phyloP scores from a whole-genome alignment of 495 filamentous ascomycete genomes.

The Entonaema liquescens region DNA sequence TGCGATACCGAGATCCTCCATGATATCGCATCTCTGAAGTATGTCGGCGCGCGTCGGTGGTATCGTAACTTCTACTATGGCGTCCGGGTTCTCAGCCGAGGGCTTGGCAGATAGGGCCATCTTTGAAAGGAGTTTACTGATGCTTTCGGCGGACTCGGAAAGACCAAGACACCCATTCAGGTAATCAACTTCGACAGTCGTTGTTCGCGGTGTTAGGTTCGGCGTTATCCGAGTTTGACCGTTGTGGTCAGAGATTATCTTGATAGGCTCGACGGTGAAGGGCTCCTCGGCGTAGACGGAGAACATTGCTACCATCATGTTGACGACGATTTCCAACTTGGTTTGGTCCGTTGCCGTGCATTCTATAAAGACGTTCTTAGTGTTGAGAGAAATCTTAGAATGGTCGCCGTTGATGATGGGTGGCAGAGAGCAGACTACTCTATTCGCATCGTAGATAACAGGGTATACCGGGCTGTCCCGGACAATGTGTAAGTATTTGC shows the following conservation, averaged over 20 bases:
- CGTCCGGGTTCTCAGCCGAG: conserved; percentile 66
- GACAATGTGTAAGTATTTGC: conserved; percentile 87
- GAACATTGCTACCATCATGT: conserved; percentile 97
- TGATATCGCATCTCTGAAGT: conserved; percentile 95
- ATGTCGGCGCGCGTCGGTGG: conserved; percentile 93
- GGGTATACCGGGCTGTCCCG: conserved; percentile 93
- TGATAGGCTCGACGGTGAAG: conserved; percentile 92
- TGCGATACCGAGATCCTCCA: conserved; percentile 96
- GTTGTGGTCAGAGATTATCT: conserved; percentile 93
- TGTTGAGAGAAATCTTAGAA: conserved; percentile 91
- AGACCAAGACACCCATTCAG: conserved; percentile 92
- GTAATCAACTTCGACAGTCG: conserved; percentile 87
- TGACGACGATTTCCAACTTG: conserved; percentile 94
- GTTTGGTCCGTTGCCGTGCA: conserved; percentile 97
- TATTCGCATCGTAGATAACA: conserved; percentile 91
- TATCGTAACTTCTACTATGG: conserved; percentile 76
- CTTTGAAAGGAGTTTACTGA: conserved; percentile 78
- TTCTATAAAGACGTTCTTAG: conserved; percentile 94
- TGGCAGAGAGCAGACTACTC: conserved; percentile 88
- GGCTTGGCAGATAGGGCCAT: conserved; percentile 86
- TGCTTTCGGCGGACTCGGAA: conserved; percentile 70
- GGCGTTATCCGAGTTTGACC: conserved; percentile 79
- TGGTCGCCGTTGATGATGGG: conserved; percentile 98
- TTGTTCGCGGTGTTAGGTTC: conserved; percentile 75
- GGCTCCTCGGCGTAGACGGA: conserved; percentile 85